A percentile compares a stretch with the other conserved stretches of the same genome.
These are phyloP conservation scores for Trapa bicornis DNA, from an alignment of 345 rosid genomes.

Conservation along the genomic window DNA sequence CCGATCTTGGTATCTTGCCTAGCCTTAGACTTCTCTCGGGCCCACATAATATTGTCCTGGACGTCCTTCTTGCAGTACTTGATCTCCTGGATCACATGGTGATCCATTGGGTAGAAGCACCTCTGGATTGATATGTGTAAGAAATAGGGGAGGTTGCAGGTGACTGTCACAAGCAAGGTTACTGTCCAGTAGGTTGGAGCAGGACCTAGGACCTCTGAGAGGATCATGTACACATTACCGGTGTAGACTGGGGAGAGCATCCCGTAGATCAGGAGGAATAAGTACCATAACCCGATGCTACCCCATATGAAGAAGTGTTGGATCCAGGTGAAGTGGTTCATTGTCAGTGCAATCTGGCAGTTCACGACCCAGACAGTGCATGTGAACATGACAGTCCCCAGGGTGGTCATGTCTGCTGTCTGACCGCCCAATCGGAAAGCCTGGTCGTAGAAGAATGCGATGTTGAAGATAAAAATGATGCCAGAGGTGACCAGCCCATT, in stretches of 20 bases:
- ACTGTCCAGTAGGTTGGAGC: constrained; percentile 71
- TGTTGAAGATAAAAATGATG: constrained; percentile 61
- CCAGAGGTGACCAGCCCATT: constrained; percentile 80
- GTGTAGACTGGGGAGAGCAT: constrained; percentile 51
- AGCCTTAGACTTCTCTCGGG: constrained; percentile 70
- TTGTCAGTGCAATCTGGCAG: constrained; percentile 84
- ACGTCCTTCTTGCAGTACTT: constrained; percentile 73
- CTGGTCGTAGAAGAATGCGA: constrained; percentile 54
- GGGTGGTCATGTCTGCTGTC: constrained; percentile 82
- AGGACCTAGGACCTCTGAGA: constrained; percentile 75
- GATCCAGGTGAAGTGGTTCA: constrained; percentile 99
- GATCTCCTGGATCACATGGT: constrained; percentile 97
- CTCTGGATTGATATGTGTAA: constrained; percentile 71
- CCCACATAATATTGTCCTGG: constrained; percentile 73
- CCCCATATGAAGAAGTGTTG: constrained; percentile 93
- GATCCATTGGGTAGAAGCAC: constrained; percentile 81
- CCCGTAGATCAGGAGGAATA: constrained; percentile 67
- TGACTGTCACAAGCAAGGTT: constrained; percentile 56
- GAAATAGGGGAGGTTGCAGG: constrained; percentile 63
- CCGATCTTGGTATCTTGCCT: constrained; percentile 40
- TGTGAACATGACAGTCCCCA: constrained; percentile 91
- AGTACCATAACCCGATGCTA: constrained; percentile 72
- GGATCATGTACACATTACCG: constrained; percentile 55
- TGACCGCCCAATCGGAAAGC: constrained; percentile 72
- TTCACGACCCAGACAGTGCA: constrained; percentile 91